Base-by-base conservation (phyloP, 1,139 yeast genomes). In the Tardiomyces digboiensis region DNA sequence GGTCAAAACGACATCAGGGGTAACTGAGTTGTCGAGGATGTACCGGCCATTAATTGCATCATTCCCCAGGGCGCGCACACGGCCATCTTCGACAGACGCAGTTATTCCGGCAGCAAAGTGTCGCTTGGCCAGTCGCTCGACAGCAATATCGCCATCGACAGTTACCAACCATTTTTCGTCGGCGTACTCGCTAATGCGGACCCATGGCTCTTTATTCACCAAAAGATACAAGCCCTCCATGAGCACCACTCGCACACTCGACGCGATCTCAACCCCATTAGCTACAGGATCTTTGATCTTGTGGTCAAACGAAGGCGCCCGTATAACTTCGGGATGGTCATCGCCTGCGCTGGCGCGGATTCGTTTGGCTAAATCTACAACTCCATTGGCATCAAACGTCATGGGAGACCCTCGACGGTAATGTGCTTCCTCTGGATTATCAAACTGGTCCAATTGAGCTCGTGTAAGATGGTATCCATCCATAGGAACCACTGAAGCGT, bases 381-480 rank as follows among this genome's bases (percentile, higher is more conserved):
- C 72, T 41, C 70, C 70, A 8, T 60, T 55, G 4, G 85, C 74
- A 59, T 89, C 88, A 64, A 88, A 88, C 0, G 97, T 87, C 55
- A 74, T 77, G 1, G 95, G 93, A 0, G 95, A 83, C 0, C 97
- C 97, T 43, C 97, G 72, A 50, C 87, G 67, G 36, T 66, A 61
- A 36, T 78, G 65, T 0, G 95, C 91, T 36, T 65, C 69, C 6
- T 58, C 68, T 0, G 85, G 70, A 52, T 86, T 74, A 2, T 67
- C 62, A 59, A 83, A 71, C 40, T 62, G 50, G 21, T 65, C 68
- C 26, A 89, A 65, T 43, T 76, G 74, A 0, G 61, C 50, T 38
- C 91, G 65, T 10, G 87, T 78, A 26, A 78, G 68, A 60, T 89
- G 97, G 58, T 75, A 89, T 10, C 97, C 97, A 64, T 89, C 97